Evolutionary conservation across 805 yeast species (phyloP), one percentile per base, ranked within the genome.

Genomic region (Yarrowia sp.): DNA sequence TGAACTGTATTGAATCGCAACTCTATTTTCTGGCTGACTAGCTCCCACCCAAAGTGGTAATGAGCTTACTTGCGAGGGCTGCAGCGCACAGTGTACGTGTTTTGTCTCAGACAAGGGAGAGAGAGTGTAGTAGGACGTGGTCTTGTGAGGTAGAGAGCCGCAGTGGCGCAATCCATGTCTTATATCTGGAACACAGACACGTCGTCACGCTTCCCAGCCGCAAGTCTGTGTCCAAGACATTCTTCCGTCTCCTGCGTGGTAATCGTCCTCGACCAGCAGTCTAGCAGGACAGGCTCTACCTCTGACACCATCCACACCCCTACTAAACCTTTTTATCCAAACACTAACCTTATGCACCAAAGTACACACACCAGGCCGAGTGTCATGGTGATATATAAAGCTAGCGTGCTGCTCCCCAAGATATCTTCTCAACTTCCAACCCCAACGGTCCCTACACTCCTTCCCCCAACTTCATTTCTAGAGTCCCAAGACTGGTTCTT

Each of bases 401-500:
- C 33, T 17, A 10, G 61, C 17, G 61, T 17, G 26, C 12, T 35
- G 46, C 24, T 22, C 44, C 59, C 43, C 24, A 11, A 3, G n/a
- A 17, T 22, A 6, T 3, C 10, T 11, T 28, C 22, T 28, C 24
- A 19, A 14, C 36, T 7, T 30, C 22, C 38, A 61, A 48, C 63
- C 58, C 40, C 17, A 46, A 61, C 64, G 58, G 46, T 33, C 35
- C 30, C 38, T 14, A 62, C 65, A 40, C 22, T 62, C 65, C 44
- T 62, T 51, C 62, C 30, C 8, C 8, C 30, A 26, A 4, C 61
- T 26, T 62, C 58, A 51, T 16, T 35, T 54, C 40, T 28, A 1
- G 61, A 36, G 61, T 26, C 36, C 36, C 61, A 54, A 38, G 61
- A 51, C 61, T 54, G 61, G 61, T 38, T 54, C 61, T 54, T 54